Percentiles rank a stretch among this genome's conserved stretches.
Evolutionary conservation across 371 early-diverging fungal species (phyloP).

Genomic region (Actinomortierella ambigua): DNA sequence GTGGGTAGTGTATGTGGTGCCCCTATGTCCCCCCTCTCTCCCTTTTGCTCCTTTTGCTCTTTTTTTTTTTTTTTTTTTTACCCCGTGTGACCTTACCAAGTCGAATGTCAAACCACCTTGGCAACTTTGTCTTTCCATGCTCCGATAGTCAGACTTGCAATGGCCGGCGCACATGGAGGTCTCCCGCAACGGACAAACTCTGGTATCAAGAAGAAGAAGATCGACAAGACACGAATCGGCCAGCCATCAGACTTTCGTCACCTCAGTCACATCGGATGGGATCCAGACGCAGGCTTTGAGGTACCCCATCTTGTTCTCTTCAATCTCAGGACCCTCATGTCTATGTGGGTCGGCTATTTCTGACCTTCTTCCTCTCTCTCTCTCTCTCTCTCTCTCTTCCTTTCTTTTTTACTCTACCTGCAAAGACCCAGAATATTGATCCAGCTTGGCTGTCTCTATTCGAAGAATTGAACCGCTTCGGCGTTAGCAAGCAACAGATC

Average conservation of each 20-base stretch:
- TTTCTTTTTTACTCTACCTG: too few species aligned
- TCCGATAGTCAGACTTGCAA: neutral
- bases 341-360: too few species aligned
- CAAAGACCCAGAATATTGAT: constrained; percentile 73
- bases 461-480: constrained; percentile 73
- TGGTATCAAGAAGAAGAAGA: constrained; percentile 30
- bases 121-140: too few species aligned
- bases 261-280: constrained; percentile 82
- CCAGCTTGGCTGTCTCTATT: constrained; percentile 82
- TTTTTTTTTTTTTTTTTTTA: constrained; percentile 7
- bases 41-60: neutral
- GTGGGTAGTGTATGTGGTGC: neutral
- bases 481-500: constrained; percentile 69
- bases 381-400: too few species aligned
- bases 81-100: too few species aligned
- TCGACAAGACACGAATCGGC: constrained; percentile 79
- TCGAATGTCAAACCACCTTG: too few species aligned
- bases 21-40: neutral
- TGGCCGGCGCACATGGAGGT: constrained; percentile 12
- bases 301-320: constrained; percentile 28
- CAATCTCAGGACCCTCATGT: too few species aligned
- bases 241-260: constrained; percentile 82
- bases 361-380: too few species aligned
- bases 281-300: constrained; percentile 80
- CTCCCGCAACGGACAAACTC: constrained; percentile 26